Evolutionary conservation across 31 red algal species (phyloP), one percentile per base, ranked within the genome.

Genomic region (Endocladia muricata): DNA sequence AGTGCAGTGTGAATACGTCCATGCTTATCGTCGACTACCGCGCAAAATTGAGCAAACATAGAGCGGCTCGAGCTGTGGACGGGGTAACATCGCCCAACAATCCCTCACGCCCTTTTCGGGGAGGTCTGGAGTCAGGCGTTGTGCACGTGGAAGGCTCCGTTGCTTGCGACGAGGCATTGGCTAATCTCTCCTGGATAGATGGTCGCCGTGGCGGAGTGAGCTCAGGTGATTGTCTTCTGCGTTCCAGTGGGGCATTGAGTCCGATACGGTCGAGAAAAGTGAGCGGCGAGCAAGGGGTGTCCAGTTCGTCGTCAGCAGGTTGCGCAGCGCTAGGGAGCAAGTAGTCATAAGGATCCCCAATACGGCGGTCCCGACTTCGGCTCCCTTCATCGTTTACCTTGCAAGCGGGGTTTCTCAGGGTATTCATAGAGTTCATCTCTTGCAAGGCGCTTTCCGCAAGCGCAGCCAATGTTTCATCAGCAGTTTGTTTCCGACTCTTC

Each of bases 41-140:
- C 30, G 55, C 48, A 55, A 83, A 74, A 56, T 74, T 39, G 56
- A 83, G 79, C 36, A 83, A 51, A 65, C 63, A 83, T 35, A 55
- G 66, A 32, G 79, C 79, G 52, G 79, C 79, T 13, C 66, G 68
- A 28, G 79, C 79, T 32, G 79, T 83, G 34, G 68, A 43, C 32
- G 79, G 79, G 0, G 79, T 83, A 30, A 83, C 44, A 70, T 81
- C 57, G 1, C 63, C 63, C 3, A 70, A 8, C 21, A 35, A 67
- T 19, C 39, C 33, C 26, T 3, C n/a, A 19, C 32, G 23, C 23
- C 39, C 39, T 26, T 8, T 34, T 3, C 23, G 28, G 21, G 61
- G 21, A 26, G 61, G 33, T n/a, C 26, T 29, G 33, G 33, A 28
- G 32, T 49, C 71, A 4, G 43, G 8, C 13, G 71, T 37, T 28